These are phyloP conservation scores for Aspergillus aculeatus DNA, from an alignment of 2,329 filamentous ascomycete genomes.

Conservation along the genomic window DNA sequence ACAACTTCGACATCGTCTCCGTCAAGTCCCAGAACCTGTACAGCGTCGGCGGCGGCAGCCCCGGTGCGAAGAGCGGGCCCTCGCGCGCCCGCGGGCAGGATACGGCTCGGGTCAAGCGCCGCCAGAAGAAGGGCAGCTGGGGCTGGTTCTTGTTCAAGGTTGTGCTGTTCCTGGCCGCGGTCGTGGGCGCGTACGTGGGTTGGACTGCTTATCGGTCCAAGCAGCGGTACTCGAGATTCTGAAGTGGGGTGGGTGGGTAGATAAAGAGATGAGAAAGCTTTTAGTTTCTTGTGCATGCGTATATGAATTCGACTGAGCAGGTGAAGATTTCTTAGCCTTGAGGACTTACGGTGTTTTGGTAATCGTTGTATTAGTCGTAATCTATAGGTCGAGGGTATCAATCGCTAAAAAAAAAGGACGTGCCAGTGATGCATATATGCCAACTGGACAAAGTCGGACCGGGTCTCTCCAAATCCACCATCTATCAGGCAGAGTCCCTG, in stretches of 20 bases:
- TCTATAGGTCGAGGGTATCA: conserved; percentile 4
- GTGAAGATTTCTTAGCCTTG: not conserved
- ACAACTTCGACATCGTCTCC: conserved; percentile 95
- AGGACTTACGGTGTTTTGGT: not conserved
- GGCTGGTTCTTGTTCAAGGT: conserved; percentile 78
- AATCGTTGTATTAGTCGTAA: too few species aligned
- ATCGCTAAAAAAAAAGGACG: not conserved
- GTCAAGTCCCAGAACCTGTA: conserved; percentile 88
- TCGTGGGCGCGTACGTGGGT: conserved; percentile 77
- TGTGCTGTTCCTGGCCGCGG: conserved; percentile 67
- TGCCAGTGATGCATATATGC: not conserved
- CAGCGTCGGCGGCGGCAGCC: conserved; percentile 42
- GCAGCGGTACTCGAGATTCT: conserved; percentile 49
- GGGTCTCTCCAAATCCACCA: not conserved
- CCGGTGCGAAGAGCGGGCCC: conserved; percentile 15
- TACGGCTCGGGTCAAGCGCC: conserved; percentile 19
- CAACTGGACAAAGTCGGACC: not conserved
- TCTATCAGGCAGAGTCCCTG: not conserved
- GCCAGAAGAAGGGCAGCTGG: conserved; percentile 53
- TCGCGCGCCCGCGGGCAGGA: conserved; percentile 26
- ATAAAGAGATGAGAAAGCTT: not conserved
- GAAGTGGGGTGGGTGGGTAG: conserved; percentile 6
- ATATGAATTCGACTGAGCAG: not conserved
- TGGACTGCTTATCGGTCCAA: conserved; percentile 76
- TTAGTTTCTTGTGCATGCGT: not conserved